Evolutionary conservation across 139 green algal genomes (phyloP), one percentile per base, ranked within the genome.

Genomic region (Coelastrella sp.): DNA sequence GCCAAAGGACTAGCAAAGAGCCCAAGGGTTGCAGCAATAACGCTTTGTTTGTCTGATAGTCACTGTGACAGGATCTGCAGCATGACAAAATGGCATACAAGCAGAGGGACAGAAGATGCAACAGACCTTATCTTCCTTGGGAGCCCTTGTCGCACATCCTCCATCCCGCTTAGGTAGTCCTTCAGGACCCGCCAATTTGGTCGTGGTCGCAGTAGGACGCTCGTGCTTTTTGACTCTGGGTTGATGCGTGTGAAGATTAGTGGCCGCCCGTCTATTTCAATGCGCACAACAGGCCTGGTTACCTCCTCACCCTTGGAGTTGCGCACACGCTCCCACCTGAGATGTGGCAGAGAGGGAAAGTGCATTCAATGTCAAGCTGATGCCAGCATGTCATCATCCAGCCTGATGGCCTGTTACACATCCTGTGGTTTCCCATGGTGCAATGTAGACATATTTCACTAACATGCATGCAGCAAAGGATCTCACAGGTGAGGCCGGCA

Each of bases 181-280:
- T 88, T 85, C 79, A 95, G 85, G 19, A 90, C 73, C 38, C 89
- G 76, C 94, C 93, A 96, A 35, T 87, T 90, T 5, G 90, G 38
- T 3, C 78, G 40, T 3, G 78, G 78, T n/a, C 78, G 37, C 89
- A 32, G 92, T 51, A 98, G 88, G 92, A 98, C 96, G 86, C 75
- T 91, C 25, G 91, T 96, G 68, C 91, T 83, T 2, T 43, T 81
- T 17, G 85, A 69, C 25, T 60, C 40, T 0, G 95, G 93, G 37
- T 94, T 80, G 45, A 98, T 95, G 71, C 94, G 90, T 1, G 95
- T 98, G 40, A 97, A 87, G 11, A 96, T 86, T 19, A 92, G 8
- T 17, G 74, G 84, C 27, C 67, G 85, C 19, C 67, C 84, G 15
- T 60, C 88, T 21, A 89, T 60, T 2, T 86, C 84, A 64, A 95